Evolutionary conservation across 371 early-diverging fungal genomes (phyloP).

Genomic region (Apophysomyces variabilis): DNA sequence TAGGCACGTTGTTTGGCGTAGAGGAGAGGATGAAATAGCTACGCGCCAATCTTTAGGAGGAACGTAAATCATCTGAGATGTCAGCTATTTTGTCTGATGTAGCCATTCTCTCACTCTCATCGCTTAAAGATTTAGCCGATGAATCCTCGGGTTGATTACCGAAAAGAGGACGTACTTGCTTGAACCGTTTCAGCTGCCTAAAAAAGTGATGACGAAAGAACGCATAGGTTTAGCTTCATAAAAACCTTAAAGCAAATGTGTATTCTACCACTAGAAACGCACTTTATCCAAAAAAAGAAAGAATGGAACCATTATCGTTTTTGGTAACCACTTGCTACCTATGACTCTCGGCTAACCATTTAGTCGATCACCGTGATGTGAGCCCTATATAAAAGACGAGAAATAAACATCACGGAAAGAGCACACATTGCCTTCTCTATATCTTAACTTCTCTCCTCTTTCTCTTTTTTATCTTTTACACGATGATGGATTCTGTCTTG

Average conservation of each 20-base stretch:
- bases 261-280: background rate
- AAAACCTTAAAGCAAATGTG: background rate
- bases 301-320: background rate
- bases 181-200: slow-evolving; percentile 1
- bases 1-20: too few relatives aligned
- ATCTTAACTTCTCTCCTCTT: background rate
- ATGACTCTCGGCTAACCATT: slow-evolving; percentile 6
- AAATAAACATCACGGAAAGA: background rate
- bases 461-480: background rate
- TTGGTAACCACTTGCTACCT: background rate
- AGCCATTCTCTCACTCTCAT: too few relatives aligned
- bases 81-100: background rate
- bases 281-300: slow-evolving; percentile 1
- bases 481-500: background rate
- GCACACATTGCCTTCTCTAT: background rate
- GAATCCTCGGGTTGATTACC: background rate
- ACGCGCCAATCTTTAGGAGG: too few relatives aligned
- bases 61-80: too few relatives aligned
- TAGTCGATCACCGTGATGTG: slow-evolving; percentile 7
- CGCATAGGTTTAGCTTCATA: background rate
- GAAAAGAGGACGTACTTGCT: background rate
- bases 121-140: slow-evolving; percentile 7
- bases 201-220: background rate
- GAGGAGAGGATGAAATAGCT: too few relatives aligned
- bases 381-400: slow-evolving; percentile 1